A percentile compares a stretch with the other conserved stretches of the same genome.
These are phyloP conservation scores for Leishmania lainsoni DNA, from an alignment of 208 protist species.

Conservation along the genomic window DNA sequence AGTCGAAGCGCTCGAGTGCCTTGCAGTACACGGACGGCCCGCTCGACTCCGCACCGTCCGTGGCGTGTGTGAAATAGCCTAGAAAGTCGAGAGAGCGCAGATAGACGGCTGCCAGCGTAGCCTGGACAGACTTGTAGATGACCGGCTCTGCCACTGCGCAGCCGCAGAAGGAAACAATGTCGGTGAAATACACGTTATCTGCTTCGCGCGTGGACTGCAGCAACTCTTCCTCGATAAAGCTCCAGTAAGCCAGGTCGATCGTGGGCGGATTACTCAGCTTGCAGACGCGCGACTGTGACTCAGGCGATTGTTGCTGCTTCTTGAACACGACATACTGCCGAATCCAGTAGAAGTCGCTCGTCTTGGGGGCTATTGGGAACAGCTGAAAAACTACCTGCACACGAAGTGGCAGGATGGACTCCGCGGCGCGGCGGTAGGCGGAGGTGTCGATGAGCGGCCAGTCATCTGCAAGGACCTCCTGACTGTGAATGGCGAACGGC, in stretches of 20 bases:
- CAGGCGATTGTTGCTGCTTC: conserved; percentile 19
- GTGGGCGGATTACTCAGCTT: conserved; percentile 53
- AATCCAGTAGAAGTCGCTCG: conserved; percentile 49
- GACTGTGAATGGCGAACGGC: conserved; percentile 65
- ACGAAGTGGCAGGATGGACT: conserved; percentile 77
- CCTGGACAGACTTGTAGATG: conserved; percentile 36
- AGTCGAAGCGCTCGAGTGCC: conserved; percentile 64
- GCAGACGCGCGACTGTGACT: conserved; percentile 37
- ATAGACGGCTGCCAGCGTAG: conserved; percentile 65
- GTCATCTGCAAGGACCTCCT: conserved; percentile 69
- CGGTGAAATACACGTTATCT: conserved; percentile 56
- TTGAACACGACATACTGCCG: conserved; percentile 63
- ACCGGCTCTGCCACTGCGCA: conserved; percentile 27
- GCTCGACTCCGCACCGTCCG: conserved; percentile 47
- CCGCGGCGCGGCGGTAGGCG: conserved; percentile 65
- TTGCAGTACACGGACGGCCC: conserved; percentile 60
- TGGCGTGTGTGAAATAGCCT: conserved; percentile 89
- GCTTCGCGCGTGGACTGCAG: conserved; percentile 11
- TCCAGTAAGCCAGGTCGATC: conserved; percentile 71
- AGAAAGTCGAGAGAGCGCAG: conserved; percentile 89
- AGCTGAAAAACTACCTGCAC: conserved; percentile 80
- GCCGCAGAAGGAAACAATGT: conserved; percentile 58
- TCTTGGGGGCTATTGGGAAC: conserved; percentile 31
- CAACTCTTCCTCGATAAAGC: conserved; percentile 32
- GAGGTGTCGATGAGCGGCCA: conserved; percentile 86